Evolutionary conservation across 2,329 filamentous ascomycete genomes (phyloP), one percentile per base, ranked within the genome.

Genomic region (Scorias spongiosa): DNA sequence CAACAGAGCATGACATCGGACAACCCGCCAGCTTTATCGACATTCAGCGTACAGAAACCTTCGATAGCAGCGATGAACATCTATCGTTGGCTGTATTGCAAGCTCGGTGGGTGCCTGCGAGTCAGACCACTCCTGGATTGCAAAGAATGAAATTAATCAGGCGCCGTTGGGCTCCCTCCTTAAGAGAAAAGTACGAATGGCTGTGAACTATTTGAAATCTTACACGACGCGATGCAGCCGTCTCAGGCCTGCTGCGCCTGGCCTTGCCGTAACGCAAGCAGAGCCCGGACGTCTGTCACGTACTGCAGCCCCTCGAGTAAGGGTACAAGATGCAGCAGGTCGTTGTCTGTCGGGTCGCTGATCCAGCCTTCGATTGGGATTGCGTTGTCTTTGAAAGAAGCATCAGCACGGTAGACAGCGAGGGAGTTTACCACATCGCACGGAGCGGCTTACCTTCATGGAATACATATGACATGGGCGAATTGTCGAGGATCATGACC

Each of bases 311-410:
- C 91, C 66, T 98, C 91, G 39, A 98, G 72, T 56, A 96, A 71
- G 29, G 91, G 91, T 46, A 98, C 80, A 47, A 98, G 72, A 63
- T 96, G 86, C 63, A 96, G 74, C 51, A 98, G 71, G 60, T 95
- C 89, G 61, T 88, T 91, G 66, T 98, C 91, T 20, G 91, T 96
- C 17, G 91, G 91, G 66, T 98, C 91, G 63, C 81, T 94, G 66
- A 98, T 96, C 91, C 91, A 98, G 58, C 91, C 91, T 68, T 96
- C 89, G 60, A 98, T 96, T 2, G 91, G 91, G 57, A 98, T 95
- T 42, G 91, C 91, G 67, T 98, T 98, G 64, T 98, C 91, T 98
- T 57, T 11, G 46, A 17, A 20, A 30, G 10, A 20, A 26, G 41
- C 17, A 37, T 43, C 32, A 43, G 37, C 8, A 37, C 20, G 7